A percentile compares a stretch with the other conserved stretches of the same genome.
Evolutionary conservation across 2,329 filamentous ascomycete genomes (phyloP).

Genomic region (Pseudopithomyces chartarum): DNA sequence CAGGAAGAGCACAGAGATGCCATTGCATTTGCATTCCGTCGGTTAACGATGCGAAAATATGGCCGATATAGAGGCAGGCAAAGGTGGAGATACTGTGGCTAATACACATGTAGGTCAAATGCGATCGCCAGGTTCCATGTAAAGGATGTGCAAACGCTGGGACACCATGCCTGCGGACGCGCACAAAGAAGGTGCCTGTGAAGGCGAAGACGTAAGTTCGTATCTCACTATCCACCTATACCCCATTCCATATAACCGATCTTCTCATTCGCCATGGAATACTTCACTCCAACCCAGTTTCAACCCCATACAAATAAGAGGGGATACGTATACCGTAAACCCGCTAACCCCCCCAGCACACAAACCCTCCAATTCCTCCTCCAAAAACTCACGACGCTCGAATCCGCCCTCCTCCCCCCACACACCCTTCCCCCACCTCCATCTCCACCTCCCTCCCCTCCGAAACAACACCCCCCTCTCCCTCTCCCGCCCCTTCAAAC

Average conservation of each 20-base stretch:
- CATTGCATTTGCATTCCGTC: too few species aligned
- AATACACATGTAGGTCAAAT: conserved; percentile 34
- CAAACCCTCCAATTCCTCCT: not conserved
- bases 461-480: too few species aligned
- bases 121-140: conserved; percentile 41
- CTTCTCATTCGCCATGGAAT: not conserved
- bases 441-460: too few species aligned
- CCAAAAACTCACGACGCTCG: too few species aligned
- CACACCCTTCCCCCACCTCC: too few species aligned
- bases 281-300: not conserved
- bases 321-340: too few species aligned
- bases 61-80: too few species aligned
- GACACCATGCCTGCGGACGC: conserved; percentile 36
- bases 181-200: conserved; percentile 31
- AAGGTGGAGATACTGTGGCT: too few species aligned
- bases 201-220: conserved; percentile 32
- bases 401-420: too few species aligned
- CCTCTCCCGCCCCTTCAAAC: too few species aligned
- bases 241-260: not conserved
- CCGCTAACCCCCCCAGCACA: not conserved
- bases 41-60: too few species aligned
- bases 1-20: too few species aligned
- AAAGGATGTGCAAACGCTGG: conserved; percentile 32
- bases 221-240: not conserved
- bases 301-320: not conserved